Conservation (phyloP, 192 early-diverging fungal species). For the Entrophospora sp. region DNA sequence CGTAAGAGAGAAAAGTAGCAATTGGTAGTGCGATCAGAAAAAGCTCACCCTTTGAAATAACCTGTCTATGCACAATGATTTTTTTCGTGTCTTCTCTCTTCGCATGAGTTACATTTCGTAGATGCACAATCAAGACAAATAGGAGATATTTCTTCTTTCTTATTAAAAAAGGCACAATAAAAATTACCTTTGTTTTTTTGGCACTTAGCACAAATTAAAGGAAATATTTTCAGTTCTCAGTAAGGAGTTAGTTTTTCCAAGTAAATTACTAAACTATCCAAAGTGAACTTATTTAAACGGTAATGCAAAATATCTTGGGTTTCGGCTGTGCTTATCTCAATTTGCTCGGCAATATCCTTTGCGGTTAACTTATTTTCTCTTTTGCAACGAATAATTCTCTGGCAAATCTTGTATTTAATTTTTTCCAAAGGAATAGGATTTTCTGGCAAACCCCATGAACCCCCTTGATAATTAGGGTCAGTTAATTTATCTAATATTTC, state of each 20-base stretch:
- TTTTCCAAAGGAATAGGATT: neutral
- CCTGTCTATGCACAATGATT: too few species aligned
- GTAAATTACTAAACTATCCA: neutral
- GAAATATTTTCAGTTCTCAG: neutral
- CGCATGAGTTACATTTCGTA: too few species aligned
- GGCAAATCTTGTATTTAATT: neutral
- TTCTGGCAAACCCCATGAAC: neutral
- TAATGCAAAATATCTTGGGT: neutral
- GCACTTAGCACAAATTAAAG: too few species aligned
- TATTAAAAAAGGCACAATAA: too few species aligned
- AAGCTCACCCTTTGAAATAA: too few species aligned
- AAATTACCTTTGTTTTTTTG: too few species aligned
- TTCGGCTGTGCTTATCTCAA: neutral
- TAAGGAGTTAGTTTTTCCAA: neutral
- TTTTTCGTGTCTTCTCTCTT: too few species aligned
- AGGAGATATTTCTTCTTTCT: too few species aligned
- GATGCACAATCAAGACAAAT: too few species aligned
- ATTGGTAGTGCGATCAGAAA: too few species aligned
- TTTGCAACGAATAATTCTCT: neutral
- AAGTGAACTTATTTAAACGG: neutral
- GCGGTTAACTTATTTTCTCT: neutral
- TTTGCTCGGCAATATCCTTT: neutral
- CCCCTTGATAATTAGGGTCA: neutral
- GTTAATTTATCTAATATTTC: neutral
- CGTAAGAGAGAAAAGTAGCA: too few species aligned